Evolutionary conservation across 129 eudicot genomes (phyloP).

Genomic region (Scalesia atractyloides): DNA sequence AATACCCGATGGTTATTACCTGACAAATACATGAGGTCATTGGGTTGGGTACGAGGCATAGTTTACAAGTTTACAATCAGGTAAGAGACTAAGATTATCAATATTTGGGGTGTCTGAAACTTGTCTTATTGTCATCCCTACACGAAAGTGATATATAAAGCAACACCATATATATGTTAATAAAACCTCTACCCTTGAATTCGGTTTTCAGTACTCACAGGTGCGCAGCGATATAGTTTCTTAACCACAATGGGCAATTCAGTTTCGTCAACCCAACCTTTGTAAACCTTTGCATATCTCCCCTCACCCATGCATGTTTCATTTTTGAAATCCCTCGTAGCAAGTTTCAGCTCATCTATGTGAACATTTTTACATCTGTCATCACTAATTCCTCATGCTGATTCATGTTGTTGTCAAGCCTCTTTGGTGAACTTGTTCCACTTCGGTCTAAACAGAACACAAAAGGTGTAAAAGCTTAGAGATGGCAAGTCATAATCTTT

Average conservation of each 20-base stretch:
- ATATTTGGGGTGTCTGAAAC: too few species aligned
- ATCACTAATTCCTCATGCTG: slow-evolving; percentile 3
- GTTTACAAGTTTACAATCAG: too few species aligned
- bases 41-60: too few species aligned
- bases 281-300: slow-evolving; percentile 52
- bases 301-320: slow-evolving; percentile 55
- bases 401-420: slow-evolving; percentile 1
- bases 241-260: slow-evolving; percentile 60
- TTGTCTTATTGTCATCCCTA: too few species aligned
- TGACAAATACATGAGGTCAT: too few species aligned
- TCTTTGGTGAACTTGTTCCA: neutral
- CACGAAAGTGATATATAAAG: too few species aligned
- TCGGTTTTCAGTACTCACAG: neutral
- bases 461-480: too few species aligned
- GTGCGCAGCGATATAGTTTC: slow-evolving; percentile 17
- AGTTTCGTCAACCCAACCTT: slow-evolving; percentile 43
- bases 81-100: too few species aligned
- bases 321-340: slow-evolving; percentile 46
- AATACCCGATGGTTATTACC: too few species aligned
- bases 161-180: too few species aligned
- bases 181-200: too few species aligned
- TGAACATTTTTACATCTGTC: slow-evolving; percentile 39
- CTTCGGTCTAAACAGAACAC: neutral
- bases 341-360: slow-evolving; percentile 40
- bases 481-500: too few species aligned